Evolutionary conservation across 2,329 filamentous ascomycete genomes (phyloP).

Genomic region (Diaporthe capsici): DNA sequence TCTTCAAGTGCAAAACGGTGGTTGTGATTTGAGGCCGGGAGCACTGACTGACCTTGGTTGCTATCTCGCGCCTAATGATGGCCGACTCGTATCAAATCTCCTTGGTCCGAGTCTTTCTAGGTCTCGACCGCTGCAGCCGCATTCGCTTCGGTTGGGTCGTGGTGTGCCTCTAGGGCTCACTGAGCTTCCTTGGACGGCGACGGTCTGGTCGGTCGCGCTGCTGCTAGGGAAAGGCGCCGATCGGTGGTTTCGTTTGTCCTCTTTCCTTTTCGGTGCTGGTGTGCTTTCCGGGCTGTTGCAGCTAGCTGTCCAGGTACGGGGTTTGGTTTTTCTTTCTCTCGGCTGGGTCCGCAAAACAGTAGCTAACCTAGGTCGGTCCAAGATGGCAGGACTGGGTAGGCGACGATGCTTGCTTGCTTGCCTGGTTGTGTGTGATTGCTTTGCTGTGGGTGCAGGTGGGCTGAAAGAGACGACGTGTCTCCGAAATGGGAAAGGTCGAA

Average conservation of each 20-base stretch:
- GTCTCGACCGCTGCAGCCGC: constrained; percentile 35
- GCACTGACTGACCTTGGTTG: constrained; percentile 26
- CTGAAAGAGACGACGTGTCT: not conserved
- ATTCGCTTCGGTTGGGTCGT: constrained; percentile 26
- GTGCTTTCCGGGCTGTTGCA: constrained; percentile 20
- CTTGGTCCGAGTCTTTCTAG: not conserved
- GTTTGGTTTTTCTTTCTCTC: not conserved
- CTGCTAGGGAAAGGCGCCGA: constrained; percentile 25
- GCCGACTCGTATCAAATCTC: constrained; percentile 29
- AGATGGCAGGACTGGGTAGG: constrained; percentile 10
- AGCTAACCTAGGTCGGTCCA: constrained; percentile 8
- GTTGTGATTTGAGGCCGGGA: not conserved
- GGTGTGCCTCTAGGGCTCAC: not conserved
- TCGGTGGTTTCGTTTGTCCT: constrained; percentile 32
- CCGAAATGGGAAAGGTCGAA: constrained; percentile 22
- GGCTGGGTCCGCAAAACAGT: constrained; percentile 14
- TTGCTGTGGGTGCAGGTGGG: not conserved
- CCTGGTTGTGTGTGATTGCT: constrained; percentile 13
- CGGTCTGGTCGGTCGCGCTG: constrained; percentile 10
- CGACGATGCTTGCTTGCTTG: constrained; percentile 18
- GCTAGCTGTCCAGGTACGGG: constrained; percentile 2
- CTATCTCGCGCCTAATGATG: constrained; percentile 12
- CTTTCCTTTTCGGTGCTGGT: constrained; percentile 40
- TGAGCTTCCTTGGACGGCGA: constrained; percentile 8
- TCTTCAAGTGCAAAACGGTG: not conserved